Evolutionary conservation across 306 rosid genomes (phyloP).

Genomic region (Dryas alaskensis): DNA sequence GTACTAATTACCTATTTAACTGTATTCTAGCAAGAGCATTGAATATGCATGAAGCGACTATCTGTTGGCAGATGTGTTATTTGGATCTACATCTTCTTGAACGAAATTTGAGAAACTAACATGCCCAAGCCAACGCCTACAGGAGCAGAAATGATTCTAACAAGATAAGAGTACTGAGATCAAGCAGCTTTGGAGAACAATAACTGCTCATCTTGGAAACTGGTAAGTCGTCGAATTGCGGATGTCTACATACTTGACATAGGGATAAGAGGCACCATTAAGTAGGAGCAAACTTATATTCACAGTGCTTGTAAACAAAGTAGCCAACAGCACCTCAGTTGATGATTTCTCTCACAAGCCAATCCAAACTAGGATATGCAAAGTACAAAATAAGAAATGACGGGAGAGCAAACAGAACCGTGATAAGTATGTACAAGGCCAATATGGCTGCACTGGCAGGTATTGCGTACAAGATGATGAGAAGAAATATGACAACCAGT

Average conservation of each 20-base stretch:
- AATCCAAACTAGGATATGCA: constrained; percentile 94
- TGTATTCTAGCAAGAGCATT: constrained; percentile 15
- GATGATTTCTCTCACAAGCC: constrained; percentile 90
- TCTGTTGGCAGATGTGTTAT: constrained; percentile 7
- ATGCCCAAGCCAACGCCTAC: constrained; percentile 23
- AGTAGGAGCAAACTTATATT: constrained; percentile 33
- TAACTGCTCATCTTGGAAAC: constrained; percentile 23
- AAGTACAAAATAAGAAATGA: constrained; percentile 89
- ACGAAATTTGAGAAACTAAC: constrained; percentile 16
- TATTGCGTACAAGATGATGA: constrained; percentile 78
- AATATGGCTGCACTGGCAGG: constrained; percentile 91
- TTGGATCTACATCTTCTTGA: constrained; percentile 9
- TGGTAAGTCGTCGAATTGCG: constrained; percentile 34
- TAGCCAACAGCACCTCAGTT: constrained; percentile 40
- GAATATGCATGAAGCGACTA: constrained; percentile 23
- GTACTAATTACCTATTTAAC: constrained; percentile 17
- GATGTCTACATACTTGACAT: background rate
- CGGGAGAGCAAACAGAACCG: constrained; percentile 83
- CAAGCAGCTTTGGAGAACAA: background rate
- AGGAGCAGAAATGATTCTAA: constrained; percentile 27
- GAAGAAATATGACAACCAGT: constrained; percentile 72
- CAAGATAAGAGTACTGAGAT: constrained; percentile 4
- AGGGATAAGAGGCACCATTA: constrained; percentile 16
- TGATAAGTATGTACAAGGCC: constrained; percentile 78
- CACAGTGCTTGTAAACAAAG: constrained; percentile 29